Conservation (phyloP, 176 grass and related monocot genomes). For the Oryza australiensis region DNA sequence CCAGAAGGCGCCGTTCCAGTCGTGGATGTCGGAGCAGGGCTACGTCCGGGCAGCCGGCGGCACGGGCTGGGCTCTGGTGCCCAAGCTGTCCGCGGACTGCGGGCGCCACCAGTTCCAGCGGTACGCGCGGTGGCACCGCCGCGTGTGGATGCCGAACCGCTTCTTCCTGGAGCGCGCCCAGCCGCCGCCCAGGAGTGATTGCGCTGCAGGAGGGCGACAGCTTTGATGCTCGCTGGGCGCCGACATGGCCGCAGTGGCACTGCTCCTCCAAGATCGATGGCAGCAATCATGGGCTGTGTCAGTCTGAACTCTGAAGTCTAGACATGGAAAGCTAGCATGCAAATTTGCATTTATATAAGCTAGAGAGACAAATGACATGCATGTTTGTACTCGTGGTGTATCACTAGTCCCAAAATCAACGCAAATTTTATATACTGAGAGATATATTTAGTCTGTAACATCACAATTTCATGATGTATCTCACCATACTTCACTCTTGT, state of each 20-base stretch:
- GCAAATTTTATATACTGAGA: too few relatives aligned
- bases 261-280: neutral
- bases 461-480: too few relatives aligned
- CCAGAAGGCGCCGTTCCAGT: neutral
- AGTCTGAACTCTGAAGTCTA: neutral
- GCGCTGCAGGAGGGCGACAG: neutral
- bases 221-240: neutral
- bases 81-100: neutral
- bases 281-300: neutral
- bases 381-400: neutral
- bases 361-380: neutral
- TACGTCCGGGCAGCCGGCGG: neutral
- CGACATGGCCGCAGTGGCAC: neutral
- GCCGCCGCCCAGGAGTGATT: neutral
- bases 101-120: neutral
- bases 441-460: too few relatives aligned
- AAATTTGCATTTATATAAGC: neutral
- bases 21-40: constrained; percentile 13
- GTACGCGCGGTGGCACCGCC: constrained; percentile 31
- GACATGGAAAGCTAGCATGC: neutral
- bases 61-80: neutral
- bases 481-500: too few relatives aligned
- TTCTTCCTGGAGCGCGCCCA: constrained; percentile 20
- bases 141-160: constrained; percentile 19
- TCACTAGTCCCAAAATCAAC: too few relatives aligned